Evolutionary conservation across 2,329 filamentous ascomycete species (phyloP), one percentile per base, ranked within the genome.

Genomic region (Drechslerella coelobrocha): DNA sequence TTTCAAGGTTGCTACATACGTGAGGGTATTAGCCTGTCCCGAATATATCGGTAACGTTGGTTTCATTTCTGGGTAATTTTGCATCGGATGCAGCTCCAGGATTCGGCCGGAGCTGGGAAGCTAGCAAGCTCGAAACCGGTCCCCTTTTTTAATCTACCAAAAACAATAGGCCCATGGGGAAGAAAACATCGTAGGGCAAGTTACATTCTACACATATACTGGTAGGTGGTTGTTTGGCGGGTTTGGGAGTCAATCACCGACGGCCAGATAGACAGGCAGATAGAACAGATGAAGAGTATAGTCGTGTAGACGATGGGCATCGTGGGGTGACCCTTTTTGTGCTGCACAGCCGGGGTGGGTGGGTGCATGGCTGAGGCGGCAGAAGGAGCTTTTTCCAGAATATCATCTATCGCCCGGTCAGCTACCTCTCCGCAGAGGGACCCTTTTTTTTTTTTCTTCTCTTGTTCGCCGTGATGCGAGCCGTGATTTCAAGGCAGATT

Each of bases 11-110:
- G 34, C 41, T 45, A 4, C 5, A 19, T 21, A 9, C 14, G 41
- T 45, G 4, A 17, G 5, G 7, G 37, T n/a, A 41, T 19, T 45
- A 45, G 41, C 10, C 41, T 19, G 8, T 19, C 5, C 41, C 17
- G 41, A 45, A 45, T 45, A 45, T 45, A 45, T 45, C 41, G 41
- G 41, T 45, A 45, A 45, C 41, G 41, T n/a, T 19, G 17, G 41
- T 45, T 19, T 45, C 41, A 23, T 19, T 45, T 45, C 19, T 19
- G 41, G 41, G 41, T 45, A 45, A 45, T 21, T 45, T n/a, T 45
- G 41, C 41, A 45, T 45, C 41, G 41, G 41, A 19, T 45, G 41
- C 17, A 45, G 41, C 41, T 45, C 41, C 10, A 45, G 41, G 9
- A 6, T 41, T n/a, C n/a, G n/a, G n/a, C n/a, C n/a, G 34, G 12